Evolutionary conservation across 2,329 filamentous ascomycete genomes (phyloP).

Genomic region (Lachnellula cervina): DNA sequence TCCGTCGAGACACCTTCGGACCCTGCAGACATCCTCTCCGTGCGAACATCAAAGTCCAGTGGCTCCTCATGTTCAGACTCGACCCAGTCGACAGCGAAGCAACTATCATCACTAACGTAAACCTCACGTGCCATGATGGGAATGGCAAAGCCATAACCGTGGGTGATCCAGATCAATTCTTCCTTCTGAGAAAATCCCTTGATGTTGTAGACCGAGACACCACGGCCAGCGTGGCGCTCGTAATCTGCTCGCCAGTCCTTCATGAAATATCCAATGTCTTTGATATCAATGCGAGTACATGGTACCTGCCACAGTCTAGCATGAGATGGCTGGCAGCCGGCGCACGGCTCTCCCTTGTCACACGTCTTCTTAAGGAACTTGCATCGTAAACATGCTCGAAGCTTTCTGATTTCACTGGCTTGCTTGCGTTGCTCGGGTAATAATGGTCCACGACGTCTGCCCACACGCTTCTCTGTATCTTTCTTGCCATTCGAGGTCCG

Average conservation of each 20-base stretch:
- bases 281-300: constrained; percentile 97
- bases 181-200: constrained; percentile 72
- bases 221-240: constrained; percentile 80
- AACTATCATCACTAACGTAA: constrained; percentile 84
- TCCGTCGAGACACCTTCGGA: constrained; percentile 79
- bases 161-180: constrained; percentile 82
- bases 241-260: constrained; percentile 99
- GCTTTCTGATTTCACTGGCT: constrained; percentile 92
- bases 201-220: constrained; percentile 90
- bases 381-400: constrained; percentile 88
- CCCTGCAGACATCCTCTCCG: constrained; percentile 82
- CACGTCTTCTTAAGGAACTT: constrained; percentile 99
- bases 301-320: constrained; percentile 95
- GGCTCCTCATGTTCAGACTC: constrained; percentile 74
- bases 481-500: constrained; percentile 72
- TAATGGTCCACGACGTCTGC: constrained; percentile 82
- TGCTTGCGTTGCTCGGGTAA: constrained; percentile 93
- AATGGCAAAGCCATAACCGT: constrained; percentile 89
- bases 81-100: constrained; percentile 91
- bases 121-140: constrained; percentile 93
- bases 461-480: constrained; percentile 89
- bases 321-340: constrained; percentile 91
- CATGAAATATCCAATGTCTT: constrained; percentile 98
- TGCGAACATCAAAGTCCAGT: constrained; percentile 78
- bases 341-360: constrained; percentile 94